Conservation (phyloP, 768 basidiomycete species). For the Termitomyces sp. region DNA sequence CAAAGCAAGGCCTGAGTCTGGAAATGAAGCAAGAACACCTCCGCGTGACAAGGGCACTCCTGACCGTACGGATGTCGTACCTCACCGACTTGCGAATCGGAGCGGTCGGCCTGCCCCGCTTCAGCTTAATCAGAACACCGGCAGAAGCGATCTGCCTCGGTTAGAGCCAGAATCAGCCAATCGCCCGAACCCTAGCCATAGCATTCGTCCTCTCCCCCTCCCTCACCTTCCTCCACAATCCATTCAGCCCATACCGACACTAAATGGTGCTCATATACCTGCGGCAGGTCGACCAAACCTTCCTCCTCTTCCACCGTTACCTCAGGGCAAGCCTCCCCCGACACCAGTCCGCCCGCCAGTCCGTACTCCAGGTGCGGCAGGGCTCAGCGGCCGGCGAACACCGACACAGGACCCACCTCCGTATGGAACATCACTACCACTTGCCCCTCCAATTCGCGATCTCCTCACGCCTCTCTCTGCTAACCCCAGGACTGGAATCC, state of each 20-base stretch:
- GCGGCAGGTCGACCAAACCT: constrained; percentile 40
- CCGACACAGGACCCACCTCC: constrained; percentile 54
- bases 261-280: constrained; percentile 28
- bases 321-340: constrained; percentile 59
- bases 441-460: constrained; percentile 31
- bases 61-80: constrained; percentile 20
- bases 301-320: constrained; percentile 67
- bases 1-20: constrained; percentile 10
- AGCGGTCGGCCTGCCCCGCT: constrained; percentile 75
- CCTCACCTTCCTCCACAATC: constrained; percentile 31
- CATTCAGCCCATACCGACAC: constrained; percentile 21
- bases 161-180: constrained; percentile 62
- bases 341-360: constrained; percentile 35
- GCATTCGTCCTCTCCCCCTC: constrained; percentile 45
- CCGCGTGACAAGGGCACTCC: constrained; percentile 3
- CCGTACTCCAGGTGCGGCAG: constrained; percentile 26
- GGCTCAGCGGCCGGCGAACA: constrained; percentile 40
- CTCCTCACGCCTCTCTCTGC: constrained; percentile 40
- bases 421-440: constrained; percentile 39
- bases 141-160: constrained; percentile 63
- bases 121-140: constrained; percentile 54
- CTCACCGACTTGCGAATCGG: constrained; percentile 30
- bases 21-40: constrained; percentile 1
- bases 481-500: constrained; percentile 40
- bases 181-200: constrained; percentile 23